A percentile compares a stretch with the other conserved stretches of the same genome.
phyloP scores from a whole-genome alignment of 495 filamentous ascomycete genomes.

The Amorphotheca resinae region DNA sequence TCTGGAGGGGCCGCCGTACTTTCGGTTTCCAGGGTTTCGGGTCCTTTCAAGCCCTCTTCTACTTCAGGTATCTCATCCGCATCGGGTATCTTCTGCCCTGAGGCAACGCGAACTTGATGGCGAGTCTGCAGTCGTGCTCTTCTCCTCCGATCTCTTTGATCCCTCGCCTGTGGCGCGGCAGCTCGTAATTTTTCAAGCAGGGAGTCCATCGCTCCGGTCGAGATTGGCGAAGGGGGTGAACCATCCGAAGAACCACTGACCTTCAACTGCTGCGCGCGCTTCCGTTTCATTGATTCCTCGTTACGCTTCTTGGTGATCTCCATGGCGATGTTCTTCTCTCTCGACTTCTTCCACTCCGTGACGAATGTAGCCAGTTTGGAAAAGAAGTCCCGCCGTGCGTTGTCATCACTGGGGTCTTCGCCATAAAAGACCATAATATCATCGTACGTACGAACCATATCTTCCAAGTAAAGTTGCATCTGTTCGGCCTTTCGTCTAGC shows the following conservation, averaged over 20 bases:
- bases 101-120: slow-evolving; percentile 86
- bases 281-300: slow-evolving; percentile 83
- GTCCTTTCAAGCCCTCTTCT: slow-evolving; percentile 22
- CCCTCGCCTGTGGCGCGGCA: slow-evolving; percentile 76
- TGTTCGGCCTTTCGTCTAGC: slow-evolving; percentile 92
- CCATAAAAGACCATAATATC: slow-evolving; percentile 97
- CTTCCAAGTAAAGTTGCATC: slow-evolving; percentile 84
- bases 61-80: slow-evolving; percentile 38
- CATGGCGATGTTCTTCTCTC: slow-evolving; percentile 74
- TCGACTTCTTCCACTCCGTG: slow-evolving; percentile 88
- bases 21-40: slow-evolving; percentile 15
- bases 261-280: slow-evolving; percentile 56
- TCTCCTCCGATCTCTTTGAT: slow-evolving; percentile 77
- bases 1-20: slow-evolving; percentile 21
- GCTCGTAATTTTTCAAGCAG: slow-evolving; percentile 92
- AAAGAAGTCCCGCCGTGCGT: slow-evolving; percentile 93
- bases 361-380: slow-evolving; percentile 88
- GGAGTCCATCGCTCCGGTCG: slow-evolving; percentile 89
- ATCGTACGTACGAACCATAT: slow-evolving; percentile 82
- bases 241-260: slow-evolving; percentile 23
- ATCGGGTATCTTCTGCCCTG: slow-evolving; percentile 73
- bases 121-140: slow-evolving; percentile 77
- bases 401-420: slow-evolving; percentile 85
- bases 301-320: slow-evolving; percentile 77
- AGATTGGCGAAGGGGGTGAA: slow-evolving; percentile 48